Evolutionary conservation across 1,284 basidiomycete genomes (phyloP), one percentile per base, ranked within the genome.

Genomic region (Lentinula novae-zelandiae): DNA sequence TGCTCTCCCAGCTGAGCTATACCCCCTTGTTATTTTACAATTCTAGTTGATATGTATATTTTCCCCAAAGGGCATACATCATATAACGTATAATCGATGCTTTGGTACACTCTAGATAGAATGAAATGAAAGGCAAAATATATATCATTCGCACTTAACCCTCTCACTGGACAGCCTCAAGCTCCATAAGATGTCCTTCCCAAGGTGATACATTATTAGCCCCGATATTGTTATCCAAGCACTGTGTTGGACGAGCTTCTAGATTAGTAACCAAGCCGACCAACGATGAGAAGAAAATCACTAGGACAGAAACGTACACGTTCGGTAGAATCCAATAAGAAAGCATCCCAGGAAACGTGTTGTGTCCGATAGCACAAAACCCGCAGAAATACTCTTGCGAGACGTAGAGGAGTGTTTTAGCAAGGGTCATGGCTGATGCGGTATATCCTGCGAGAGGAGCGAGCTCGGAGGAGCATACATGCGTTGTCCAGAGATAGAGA

Each of bases 401-500:
- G 52, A 77, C 75, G 67, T 83, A 86, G 34, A 85, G 73, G 15
- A 78, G 69, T 0, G 84, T 86, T 75, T 75, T 85, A 40, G 78
- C 75, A 13, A 82, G 72, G 0, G 84, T 86, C 78, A 84, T 81
- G 2, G 78, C 69, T 4, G 78, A 76, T 0, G 75, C 76, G 7
- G 79, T 76, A 63, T 85, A 81, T 0, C 82, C 85, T 42, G 72
- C 64, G 15, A 75, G 64, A 17, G 72, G 69, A 33, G 73, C 69
- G 38, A 67, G 58, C 34, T 55, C 20, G 42, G 69, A 64, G 48
- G 54, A 67, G 15, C 22, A 54, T 34, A 72, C 57, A 61, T 74
- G 69, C 15, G 63, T 70, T 15, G 67, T 67, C 52, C 71, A 63
- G 53, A 86, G 71, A 69, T 83, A 84, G 57, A 73, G 69, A 42